Base-by-base conservation (phyloP, 192 early-diverging fungal species). In the Lunasporangiospora selenospora region DNA sequence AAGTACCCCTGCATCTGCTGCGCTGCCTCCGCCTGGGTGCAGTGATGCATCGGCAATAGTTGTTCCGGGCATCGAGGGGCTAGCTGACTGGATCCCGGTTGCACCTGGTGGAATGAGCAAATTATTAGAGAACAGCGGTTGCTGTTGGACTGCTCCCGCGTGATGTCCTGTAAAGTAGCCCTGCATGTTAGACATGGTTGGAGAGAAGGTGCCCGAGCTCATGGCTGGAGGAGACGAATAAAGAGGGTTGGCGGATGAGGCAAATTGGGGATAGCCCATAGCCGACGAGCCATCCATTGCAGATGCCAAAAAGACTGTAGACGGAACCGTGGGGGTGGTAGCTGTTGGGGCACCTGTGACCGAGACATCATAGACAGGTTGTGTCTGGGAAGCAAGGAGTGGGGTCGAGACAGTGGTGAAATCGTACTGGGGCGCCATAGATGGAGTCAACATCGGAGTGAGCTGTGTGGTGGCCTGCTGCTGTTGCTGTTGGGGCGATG, bases 191-290 rank as follows among this genome's bases (percentile, higher is more conserved):
- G 19, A n/a, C 52, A 54, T 51, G 18, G 53, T 55, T 3, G 69
- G 69, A 0, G 69, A 63, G 49, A 73, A 73, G 8, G 69, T 23
- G 21, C 61, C 49, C 2, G 60, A 40, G n/a, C 60, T 42, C 1
- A 60, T 39, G 2, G 64, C 26, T 6, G 69, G 69, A 2, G 69
- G 69, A 12, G 69, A 73, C 26, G 69, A 73, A 18, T 55, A 73
- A 19, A 73, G 60, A 3, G 69, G 69, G 37, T 73, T 73, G 18
- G 46, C 33, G 24, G 54, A 41, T 27, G 69, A 41, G 24, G 69
- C 16, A n/a, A 73, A 73, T 11, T 45, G 26, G 6, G 60, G 54
- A n/a, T 62, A 73, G 3, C 49, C 61, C 27, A 47, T 58, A 13
- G 23, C 42, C 3, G 61, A 39, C 3, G 60, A 32, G 15, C 45